phyloP scores from a whole-genome alignment of 2,329 filamentous ascomycete species.

The Pseudohalonectria lignicola region DNA sequence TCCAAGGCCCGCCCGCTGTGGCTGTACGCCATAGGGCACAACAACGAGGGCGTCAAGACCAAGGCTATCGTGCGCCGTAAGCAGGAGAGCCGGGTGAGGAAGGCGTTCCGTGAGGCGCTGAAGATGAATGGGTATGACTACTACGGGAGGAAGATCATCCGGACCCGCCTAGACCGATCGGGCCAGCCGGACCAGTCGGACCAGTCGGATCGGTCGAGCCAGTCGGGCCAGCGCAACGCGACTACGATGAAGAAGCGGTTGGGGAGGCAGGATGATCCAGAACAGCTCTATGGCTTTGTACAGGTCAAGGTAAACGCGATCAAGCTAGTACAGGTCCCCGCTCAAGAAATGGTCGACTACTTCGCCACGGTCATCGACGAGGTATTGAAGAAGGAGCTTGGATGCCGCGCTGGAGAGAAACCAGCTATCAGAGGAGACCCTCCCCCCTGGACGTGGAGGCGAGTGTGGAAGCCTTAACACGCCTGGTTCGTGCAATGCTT shows the following conservation, averaged over 20 bases:
- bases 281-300: constrained; percentile 9
- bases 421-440: too few species aligned
- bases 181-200: too few species aligned
- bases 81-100: constrained; percentile 5
- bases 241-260: too few species aligned
- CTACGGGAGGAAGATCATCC: constrained; percentile 5
- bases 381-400: constrained; percentile 7
- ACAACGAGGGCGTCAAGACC: neutral
- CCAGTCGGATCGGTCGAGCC: too few species aligned
- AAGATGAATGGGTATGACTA: constrained; percentile 10
- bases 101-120: constrained; percentile 11
- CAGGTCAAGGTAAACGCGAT: constrained; percentile 5
- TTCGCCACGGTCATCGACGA: constrained; percentile 5
- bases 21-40: neutral
- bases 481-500: too few species aligned
- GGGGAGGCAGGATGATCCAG: neutral
- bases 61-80: neutral
- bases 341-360: constrained; percentile 4
- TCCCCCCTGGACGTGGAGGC: too few species aligned
- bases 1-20: constrained; percentile 2
- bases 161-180: neutral
- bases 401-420: neutral
- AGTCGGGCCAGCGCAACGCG: too few species aligned
- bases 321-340: constrained; percentile 1
- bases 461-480: too few species aligned